Base-by-base conservation (phyloP, 2,329 filamentous ascomycete genomes). In the Balansia obtecta region DNA sequence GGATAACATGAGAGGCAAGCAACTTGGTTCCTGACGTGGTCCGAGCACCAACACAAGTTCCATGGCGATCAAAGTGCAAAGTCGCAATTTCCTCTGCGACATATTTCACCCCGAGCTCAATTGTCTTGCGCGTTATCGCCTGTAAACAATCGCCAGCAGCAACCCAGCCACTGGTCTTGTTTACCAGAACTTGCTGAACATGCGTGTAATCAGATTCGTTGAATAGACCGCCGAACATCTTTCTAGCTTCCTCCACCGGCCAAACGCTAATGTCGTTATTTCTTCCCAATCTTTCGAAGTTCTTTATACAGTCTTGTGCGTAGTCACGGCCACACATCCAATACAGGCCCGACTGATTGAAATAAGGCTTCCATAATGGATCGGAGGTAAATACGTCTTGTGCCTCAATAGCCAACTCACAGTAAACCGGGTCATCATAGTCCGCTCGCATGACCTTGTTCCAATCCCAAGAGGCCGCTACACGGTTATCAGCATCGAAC, bases 361-460 rank as follows among this genome's bases (percentile, higher is more conserved):
- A 84, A 50, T 71, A 74, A 2, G 69, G 67, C 56, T 71, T 66
- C 68, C 77, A 79, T 2, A 82, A 67, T 1, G 79, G 75, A 49
- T 81, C 75, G 1, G 63, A 66, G 50, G 72, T 71, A 71, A 82
- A 87, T 0, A 78, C 65, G 48, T 80, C 75, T 58, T 83, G 79
- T 0, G 83, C 79, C 64, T 86, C 81, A 30, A 85, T 71, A 0
- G 77, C 83, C 18, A 87, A 71, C 46, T 73, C 64, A 63, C 77
- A 80, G 68, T 87, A 86, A 15, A 80, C 63, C 1, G 77, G 66
- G 57, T 83, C 79, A 50, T 77, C 71, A 65, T 86, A 86, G 63
- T 86, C 83, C 45, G 82, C 79, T 51, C 83, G 79, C 15, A 86
- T 73, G 30, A 85, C 80, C 64, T 86, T 86, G 68, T 85, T 86